These are phyloP conservation scores for Metschnikowia corniflorae DNA, from an alignment of 805 yeast species.

Conservation along the genomic window DNA sequence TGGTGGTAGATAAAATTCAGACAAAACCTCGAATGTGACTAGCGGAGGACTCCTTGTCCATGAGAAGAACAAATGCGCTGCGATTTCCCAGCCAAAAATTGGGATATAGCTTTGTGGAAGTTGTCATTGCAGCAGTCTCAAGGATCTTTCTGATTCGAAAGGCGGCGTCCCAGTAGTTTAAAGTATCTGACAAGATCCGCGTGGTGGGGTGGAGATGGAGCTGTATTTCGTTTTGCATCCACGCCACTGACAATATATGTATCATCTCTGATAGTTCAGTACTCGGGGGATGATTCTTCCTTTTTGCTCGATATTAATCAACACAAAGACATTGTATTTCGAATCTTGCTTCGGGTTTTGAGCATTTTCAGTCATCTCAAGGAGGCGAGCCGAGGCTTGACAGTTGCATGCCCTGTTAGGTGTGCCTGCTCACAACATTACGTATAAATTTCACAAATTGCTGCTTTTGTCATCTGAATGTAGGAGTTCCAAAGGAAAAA, in stretches of 20 bases:
- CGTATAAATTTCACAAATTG: conserved; percentile 70
- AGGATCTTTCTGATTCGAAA: conserved; percentile 68
- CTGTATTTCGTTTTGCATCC: conserved; percentile 18
- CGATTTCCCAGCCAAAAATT: conserved; percentile 84
- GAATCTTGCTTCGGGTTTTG: conserved; percentile 3
- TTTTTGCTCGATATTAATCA: conserved; percentile 5
- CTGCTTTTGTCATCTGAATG: conserved; percentile 75
- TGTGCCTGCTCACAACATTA: conserved; percentile 35
- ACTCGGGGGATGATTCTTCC: conserved; percentile 7
- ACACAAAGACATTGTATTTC: conserved; percentile 23
- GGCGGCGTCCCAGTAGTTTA: conserved; percentile 57
- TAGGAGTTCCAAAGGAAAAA: conserved; percentile 80
- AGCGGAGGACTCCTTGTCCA: too few species aligned
- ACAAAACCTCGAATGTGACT: too few species aligned
- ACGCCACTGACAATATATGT: conserved; percentile 10
- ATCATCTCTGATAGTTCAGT: conserved; percentile 15
- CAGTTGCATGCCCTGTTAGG: conserved; percentile 9
- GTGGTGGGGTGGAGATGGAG: conserved; percentile 13
- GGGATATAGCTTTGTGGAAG: conserved; percentile 56
- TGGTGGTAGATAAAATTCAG: too few species aligned
- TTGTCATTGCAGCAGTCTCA: conserved; percentile 82
- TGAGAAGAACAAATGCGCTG: too few species aligned
- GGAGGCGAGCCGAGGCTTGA: conserved; percentile 27
- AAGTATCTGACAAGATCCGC: conserved; percentile 9
- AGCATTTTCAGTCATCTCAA: conserved; percentile 37